Conservation (phyloP, 1,139 yeast genomes). For the Saccharomyces hybrid region DNA sequence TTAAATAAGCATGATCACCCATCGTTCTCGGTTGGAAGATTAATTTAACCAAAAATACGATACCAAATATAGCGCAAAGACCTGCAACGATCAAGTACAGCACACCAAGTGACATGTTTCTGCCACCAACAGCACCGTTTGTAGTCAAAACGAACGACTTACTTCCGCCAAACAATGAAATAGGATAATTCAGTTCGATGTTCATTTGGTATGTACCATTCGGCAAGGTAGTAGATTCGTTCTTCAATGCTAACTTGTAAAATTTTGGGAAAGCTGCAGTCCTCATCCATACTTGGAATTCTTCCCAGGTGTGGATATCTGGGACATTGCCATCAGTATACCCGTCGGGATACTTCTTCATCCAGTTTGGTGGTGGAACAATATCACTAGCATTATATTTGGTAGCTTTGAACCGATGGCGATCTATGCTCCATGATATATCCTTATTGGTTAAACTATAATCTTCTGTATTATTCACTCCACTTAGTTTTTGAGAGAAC, state of each 20-base stretch:
- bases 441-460: constrained; percentile 60
- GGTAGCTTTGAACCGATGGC: constrained; percentile 72
- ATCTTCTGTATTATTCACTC: constrained; percentile 38
- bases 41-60: constrained; percentile 40
- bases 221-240: constrained; percentile 54
- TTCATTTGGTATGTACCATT: constrained; percentile 66
- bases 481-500: constrained; percentile 34
- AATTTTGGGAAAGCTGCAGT: constrained; percentile 86
- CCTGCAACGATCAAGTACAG: constrained; percentile 94
- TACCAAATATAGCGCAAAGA: constrained; percentile 43
- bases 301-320: constrained; percentile 66
- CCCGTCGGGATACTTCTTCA: constrained; percentile 72
- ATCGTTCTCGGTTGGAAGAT: constrained; percentile 40
- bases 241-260: constrained; percentile 72
- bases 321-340: constrained; percentile 81
- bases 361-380: constrained; percentile 96
- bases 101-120: constrained; percentile 78
- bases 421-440: constrained; percentile 84
- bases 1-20: constrained; percentile 38
- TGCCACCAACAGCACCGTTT: constrained; percentile 87
- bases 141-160: constrained; percentile 77
- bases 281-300: constrained; percentile 97
- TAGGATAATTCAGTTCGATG: constrained; percentile 85
- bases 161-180: constrained; percentile 70
- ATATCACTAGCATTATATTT: constrained; percentile 60